phyloP scores from a whole-genome alignment of 2,329 filamentous ascomycete genomes.

The Thielaviopsis punctulata region DNA sequence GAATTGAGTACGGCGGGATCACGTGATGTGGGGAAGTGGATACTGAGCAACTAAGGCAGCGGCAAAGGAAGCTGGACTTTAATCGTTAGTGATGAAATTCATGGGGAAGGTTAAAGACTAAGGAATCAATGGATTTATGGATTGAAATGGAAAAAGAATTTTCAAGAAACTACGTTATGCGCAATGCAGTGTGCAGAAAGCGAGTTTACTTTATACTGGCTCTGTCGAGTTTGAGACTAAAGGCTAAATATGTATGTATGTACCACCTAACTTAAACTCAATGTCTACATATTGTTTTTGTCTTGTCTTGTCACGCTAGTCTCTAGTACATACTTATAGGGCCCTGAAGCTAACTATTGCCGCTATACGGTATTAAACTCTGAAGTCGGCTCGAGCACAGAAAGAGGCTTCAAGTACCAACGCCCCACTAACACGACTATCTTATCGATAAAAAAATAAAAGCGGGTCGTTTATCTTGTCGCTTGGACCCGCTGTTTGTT shows the following conservation, averaged over 20 bases:
- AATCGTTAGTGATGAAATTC: background rate
- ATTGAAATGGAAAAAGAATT: too few species aligned
- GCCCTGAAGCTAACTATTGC: background rate
- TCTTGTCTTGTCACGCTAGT: too few species aligned
- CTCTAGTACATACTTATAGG: too few species aligned
- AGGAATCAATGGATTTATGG: background rate
- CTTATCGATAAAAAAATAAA: background rate
- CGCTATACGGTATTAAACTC: background rate
- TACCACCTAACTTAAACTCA: too few species aligned
- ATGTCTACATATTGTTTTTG: too few species aligned
- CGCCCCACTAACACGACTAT: background rate
- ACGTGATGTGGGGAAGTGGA: constrained; percentile 6
- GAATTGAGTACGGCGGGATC: background rate
- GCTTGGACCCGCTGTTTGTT: background rate
- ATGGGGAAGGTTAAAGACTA: background rate
- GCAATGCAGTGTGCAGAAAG: background rate
- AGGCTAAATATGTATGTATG: too few species aligned
- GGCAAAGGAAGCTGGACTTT: constrained; percentile 2
- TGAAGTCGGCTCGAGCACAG: background rate
- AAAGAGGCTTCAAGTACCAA: background rate
- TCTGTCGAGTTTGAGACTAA: too few species aligned
- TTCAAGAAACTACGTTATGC: too few species aligned
- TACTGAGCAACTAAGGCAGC: background rate
- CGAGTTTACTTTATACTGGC: too few species aligned
- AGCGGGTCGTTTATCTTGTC: background rate